Evolutionary conservation across 805 yeast species (phyloP), one percentile per base, ranked within the genome.

Genomic region (Kodamaea fukazawae): DNA sequence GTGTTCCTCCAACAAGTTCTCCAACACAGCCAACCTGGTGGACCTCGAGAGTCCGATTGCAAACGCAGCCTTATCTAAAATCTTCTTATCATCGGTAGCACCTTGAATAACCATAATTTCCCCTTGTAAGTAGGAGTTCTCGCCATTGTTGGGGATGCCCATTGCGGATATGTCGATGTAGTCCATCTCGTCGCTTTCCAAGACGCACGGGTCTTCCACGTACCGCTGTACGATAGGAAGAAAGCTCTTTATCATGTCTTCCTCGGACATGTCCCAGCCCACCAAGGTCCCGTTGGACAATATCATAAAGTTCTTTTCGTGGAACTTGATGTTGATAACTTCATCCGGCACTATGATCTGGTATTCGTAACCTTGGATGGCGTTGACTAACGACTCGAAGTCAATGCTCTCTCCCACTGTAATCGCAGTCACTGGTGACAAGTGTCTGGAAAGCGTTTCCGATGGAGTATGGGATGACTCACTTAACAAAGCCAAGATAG

Each of bases 171-270:
- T 55, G 41, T 80, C 86, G 9, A 85, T 65, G 58, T 67, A 89
- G 58, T 90, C 96, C 78, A 89, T 76, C 51, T 90, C 97, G 55
- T 89, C 97, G 28, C 87, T 78, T 51, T 89, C 96, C 7, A 71
- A 63, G 2, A 57, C 63, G 14, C 67, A 74, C 44, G 55, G 73
- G 32, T 58, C 60, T 10, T 44, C 46, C 2, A 64, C 74, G 2
- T 86, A 78, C 0, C 56, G 50, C 33, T 65, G 56, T 3, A 87
- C 60, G 12, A 76, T 44, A 1, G 87, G 86, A 6, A 81, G 47
- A 4, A 84, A 64, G 13, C 71, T 62, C 4, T 65, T 54, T 16
- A 69, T 41, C 3, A 80, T 65, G 6, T 66, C 69, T 0, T 58
- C 42, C 60, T 90, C 96, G 12, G 67, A 62, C 49, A 86, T 62